Percentiles rank a stretch among this genome's conserved stretches.
Conservation (phyloP, 352 stramenopile genomes). For the Pythium utonaiense region DNA sequence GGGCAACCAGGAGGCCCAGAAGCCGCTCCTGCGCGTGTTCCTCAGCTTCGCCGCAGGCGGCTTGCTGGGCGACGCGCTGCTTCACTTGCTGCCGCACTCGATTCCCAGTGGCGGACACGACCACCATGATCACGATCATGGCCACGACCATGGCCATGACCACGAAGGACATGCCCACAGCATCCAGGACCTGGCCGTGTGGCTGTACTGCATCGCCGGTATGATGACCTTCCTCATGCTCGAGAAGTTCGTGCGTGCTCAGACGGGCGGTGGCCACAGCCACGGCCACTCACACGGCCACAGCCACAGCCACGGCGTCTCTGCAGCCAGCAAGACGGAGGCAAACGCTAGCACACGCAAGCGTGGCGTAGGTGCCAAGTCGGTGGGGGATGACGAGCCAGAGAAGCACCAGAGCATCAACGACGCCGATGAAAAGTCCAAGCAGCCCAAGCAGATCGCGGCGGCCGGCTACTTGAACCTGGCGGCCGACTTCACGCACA, state of each 20-base stretch:
- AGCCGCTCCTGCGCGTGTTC: conserved; percentile 76
- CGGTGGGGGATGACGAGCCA: conserved; percentile 23
- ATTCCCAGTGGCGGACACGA: conserved; percentile 32
- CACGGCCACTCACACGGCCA: conserved; percentile 35
- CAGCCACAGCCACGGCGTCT: conserved; percentile 27
- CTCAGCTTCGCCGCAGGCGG: conserved; percentile 87
- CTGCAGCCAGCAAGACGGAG: conserved; percentile 18
- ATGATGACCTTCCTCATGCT: conserved; percentile 78
- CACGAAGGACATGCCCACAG: conserved; percentile 50
- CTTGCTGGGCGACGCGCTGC: conserved; percentile 86
- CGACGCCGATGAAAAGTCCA: conserved; percentile 9
- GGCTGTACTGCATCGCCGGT: conserved; percentile 71
- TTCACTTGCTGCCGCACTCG: conserved; percentile 90
- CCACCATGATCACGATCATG: conserved; percentile 21
- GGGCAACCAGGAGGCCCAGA: conserved; percentile 50
- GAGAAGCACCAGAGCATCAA: conserved; percentile 15
- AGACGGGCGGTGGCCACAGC: conserved; percentile 38
- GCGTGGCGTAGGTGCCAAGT: conserved; percentile 24
- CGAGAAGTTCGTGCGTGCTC: conserved; percentile 76
- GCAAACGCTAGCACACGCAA: background rate
- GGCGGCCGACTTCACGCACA: conserved; percentile 89
- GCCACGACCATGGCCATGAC: conserved; percentile 33
- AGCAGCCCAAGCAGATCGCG: conserved; percentile 45
- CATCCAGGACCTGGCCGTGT: conserved; percentile 61
- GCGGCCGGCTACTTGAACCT: conserved; percentile 89